Conservation (phyloP, 1,284 basidiomycete species). For the Heterobasidion irregulare region DNA sequence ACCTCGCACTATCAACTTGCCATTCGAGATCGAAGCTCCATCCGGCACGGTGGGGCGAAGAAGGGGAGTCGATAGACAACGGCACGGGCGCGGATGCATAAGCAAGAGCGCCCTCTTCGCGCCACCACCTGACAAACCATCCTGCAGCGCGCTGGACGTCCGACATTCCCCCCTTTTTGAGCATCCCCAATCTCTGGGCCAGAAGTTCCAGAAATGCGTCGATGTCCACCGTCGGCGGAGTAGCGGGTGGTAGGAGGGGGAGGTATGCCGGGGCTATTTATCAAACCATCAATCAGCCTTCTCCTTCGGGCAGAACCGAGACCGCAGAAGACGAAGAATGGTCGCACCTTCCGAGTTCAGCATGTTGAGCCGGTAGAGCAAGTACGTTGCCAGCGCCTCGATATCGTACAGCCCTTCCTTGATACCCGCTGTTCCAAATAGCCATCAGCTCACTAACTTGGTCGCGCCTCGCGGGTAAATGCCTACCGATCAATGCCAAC, state of each 20-base stretch:
- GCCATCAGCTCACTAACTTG: background rate
- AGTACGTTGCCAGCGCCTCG: constrained; percentile 79
- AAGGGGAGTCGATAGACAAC: constrained; percentile 2
- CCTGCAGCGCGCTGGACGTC: constrained; percentile 65
- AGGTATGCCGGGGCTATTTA: constrained; percentile 61
- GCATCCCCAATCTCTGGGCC: constrained; percentile 72
- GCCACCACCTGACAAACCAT: constrained; percentile 84
- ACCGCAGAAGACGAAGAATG: background rate
- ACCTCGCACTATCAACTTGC: constrained; percentile 23
- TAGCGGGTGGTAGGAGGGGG: constrained; percentile 42
- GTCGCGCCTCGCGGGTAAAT: constrained; percentile 4
- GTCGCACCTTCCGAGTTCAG: constrained; percentile 62
- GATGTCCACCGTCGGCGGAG: constrained; percentile 51
- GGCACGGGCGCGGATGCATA: constrained; percentile 33
- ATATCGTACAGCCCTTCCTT: constrained; percentile 89
- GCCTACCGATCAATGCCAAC: constrained; percentile 82
- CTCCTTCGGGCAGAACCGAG: background rate
- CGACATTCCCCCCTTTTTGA: constrained; percentile 65
- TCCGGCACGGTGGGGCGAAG: constrained; percentile 18
- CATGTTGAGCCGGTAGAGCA: constrained; percentile 82
- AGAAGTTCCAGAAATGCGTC: constrained; percentile 61
- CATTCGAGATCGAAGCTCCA: constrained; percentile 85
- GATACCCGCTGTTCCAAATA: constrained; percentile 70
- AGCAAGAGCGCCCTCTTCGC: constrained; percentile 60
- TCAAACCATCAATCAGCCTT: background rate